Base-by-base conservation (phyloP, 1,139 yeast species). In the Suhomyces bokatorum region DNA sequence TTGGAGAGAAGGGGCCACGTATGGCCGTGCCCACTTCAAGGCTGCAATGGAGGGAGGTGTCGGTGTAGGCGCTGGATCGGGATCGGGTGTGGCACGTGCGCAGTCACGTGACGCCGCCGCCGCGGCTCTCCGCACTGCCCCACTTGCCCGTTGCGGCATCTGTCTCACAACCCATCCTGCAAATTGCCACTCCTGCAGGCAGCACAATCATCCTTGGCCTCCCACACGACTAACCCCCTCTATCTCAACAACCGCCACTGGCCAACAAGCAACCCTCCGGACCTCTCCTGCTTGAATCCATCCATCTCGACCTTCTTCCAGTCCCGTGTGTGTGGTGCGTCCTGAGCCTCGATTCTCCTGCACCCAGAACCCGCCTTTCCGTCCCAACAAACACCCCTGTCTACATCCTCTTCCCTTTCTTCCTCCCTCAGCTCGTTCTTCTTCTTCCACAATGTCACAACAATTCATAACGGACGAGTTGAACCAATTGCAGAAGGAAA, bases 401-500 rank as follows among this genome's bases (percentile, higher is more conserved):
- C 9, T 12, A 3, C 22, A 15, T 14, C 27, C 13, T 31, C 22
- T 26, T 34, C 15, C 16, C n/a, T 11, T 34, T n/a, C n/a, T n/a
- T n/a, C n/a, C 28, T 4, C 7, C 28, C 17, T 24, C n/a, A 4
- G 12, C 29, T 26, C n/a, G 29, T 2, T 26, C 29, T 10, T 12
- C 32, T 2, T 26, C 29, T 10, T 12, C 32, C 34, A 37, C 24
- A 38, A 54, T 54, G 57, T 47, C 57, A 17, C 51, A 50, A 32
- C 50, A 47, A 38, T 51, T 52, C 42, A 45, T 50, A 38, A 50
- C 56, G 32, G 55, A 79, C 47, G 89, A 83, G 63, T 73, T 85
- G 63, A 77, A 78, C 57, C 80, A 73, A 51, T 80, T 84, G 62
- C 83, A 82, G 63, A 76, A 73, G 57, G 88, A 83, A 61, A 72